Evolutionary conservation across 441 rosid genomes (phyloP), one percentile per base, ranked within the genome.

Genomic region (Pelargonium fulgidum): DNA sequence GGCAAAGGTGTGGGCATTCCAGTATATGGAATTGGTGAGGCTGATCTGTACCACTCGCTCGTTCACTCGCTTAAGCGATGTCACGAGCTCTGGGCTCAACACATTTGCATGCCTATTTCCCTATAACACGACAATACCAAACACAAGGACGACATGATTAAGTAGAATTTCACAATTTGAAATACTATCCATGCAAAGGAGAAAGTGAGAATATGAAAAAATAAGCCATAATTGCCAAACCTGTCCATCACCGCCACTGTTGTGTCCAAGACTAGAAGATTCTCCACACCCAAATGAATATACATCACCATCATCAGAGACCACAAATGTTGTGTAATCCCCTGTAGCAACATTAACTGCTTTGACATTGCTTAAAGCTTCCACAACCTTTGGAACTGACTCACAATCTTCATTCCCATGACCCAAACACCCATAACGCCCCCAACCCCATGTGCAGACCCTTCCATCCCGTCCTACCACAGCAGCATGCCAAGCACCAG

Each of bases 401-500:
- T 90, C 97, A 63, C 89, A 85, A 3, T 90, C 99, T 66, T 95
- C 98, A 74, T 86, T 82, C 50, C 99, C 99, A 48, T 92, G 97
- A 45, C 99, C 99, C 76, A 95, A 83, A 81, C 99, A 92, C 7
- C 99, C 99, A 29, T 89, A 86, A 63, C 93, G 92, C 2, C 99
- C 99, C 99, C 99, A 95, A 70, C 99, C 99, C 99, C 99, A 95
- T 2, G 99, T 95, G 81, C 96, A 95, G 72, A 95, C 97, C 69
- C 92, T 79, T 14, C 99, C 99, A 52, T 95, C 97, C 42, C 75
- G 85, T 52, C 98, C 99, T 6, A 95, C 96, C 22, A 86, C 98
- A 9, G 98, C 99, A 3, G 98, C 94, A 80, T 94, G 99, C 99
- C 99, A 94, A 47, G 93, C 91, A 74, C 99, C 99, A 0, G 96